A percentile compares a stretch with the other conserved stretches of the same genome.
phyloP scores from a whole-genome alignment of 75 land plant species.

The Pinus tabuliformis region DNA sequence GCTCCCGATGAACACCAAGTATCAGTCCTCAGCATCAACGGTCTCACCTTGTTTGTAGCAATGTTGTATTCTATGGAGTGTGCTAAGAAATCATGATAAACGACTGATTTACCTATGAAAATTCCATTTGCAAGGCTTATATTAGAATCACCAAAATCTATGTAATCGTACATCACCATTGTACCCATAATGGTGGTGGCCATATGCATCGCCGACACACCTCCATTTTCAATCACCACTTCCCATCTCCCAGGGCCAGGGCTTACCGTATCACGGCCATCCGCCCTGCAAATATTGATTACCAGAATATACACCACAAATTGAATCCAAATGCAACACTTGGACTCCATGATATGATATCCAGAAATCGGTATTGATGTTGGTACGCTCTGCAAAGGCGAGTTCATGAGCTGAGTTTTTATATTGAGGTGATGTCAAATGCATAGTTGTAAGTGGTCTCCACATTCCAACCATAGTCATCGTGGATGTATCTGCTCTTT shows the following conservation, averaged over 20 bases:
- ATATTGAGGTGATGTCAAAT: no score
- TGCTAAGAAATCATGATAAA: conserved; percentile 13
- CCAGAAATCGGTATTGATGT: no score
- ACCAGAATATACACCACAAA: no score
- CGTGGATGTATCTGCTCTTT: no score
- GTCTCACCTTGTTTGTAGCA: conserved; percentile 29
- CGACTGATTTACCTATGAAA: conserved; percentile 12
- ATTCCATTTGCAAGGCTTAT: conserved; percentile 30
- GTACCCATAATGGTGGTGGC: conserved; percentile 55
- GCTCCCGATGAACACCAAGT: conserved; percentile 51
- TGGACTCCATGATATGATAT: no score
- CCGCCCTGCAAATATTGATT: no score
- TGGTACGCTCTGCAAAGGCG: no score
- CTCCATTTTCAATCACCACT: conserved; percentile 41
- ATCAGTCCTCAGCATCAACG: conserved; percentile 32
- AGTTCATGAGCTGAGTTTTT: no score
- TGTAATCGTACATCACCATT: conserved; percentile 60
- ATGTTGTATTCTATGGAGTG: conserved; percentile 30
- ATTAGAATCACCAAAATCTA: conserved; percentile 61
- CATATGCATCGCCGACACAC: conserved; percentile 76
- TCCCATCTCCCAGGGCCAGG: conserved; percentile 39
- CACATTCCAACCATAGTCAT: no score
- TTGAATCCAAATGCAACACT: no score
- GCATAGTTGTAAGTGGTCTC: no score
- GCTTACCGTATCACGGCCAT: no score